These are phyloP conservation scores for Xerocomus spinulosus DNA, from an alignment of 768 basidiomycete species.

Conservation along the genomic window DNA sequence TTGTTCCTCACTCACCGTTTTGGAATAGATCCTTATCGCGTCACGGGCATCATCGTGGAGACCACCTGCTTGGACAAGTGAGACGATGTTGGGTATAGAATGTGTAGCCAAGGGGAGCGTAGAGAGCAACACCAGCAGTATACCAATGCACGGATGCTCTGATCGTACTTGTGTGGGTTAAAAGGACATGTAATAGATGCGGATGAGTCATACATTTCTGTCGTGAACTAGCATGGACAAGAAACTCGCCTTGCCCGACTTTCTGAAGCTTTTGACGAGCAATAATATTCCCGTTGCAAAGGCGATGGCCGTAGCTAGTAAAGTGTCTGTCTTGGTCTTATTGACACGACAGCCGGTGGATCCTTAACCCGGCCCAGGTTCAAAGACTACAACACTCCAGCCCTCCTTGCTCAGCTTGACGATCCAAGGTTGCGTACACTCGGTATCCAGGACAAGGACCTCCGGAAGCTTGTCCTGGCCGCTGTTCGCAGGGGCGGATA, in stretches of 20 bases:
- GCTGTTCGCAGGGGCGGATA: slow-evolving; percentile 67
- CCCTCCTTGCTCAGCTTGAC: slow-evolving; percentile 52
- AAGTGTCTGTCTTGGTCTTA: slow-evolving; percentile 46
- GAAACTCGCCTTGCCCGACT: slow-evolving; percentile 60
- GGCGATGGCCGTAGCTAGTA: slow-evolving; percentile 66
- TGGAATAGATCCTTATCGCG: slow-evolving; percentile 79
- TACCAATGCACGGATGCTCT: slow-evolving; percentile 14
- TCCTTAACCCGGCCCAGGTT: slow-evolving; percentile 46
- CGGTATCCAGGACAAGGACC: slow-evolving; percentile 62
- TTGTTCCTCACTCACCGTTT: slow-evolving; percentile 4
- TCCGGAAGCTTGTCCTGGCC: slow-evolving; percentile 53
- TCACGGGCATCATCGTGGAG: slow-evolving; percentile 85
- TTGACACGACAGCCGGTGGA: not conserved
- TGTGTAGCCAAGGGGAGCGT: slow-evolving; percentile 2
- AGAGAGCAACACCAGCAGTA: slow-evolving; percentile 17
- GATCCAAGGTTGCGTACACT: slow-evolving; percentile 53
- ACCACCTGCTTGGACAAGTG: slow-evolving; percentile 73
- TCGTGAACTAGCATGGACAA: slow-evolving; percentile 15
- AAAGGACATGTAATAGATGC: not conserved
- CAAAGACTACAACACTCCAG: slow-evolving; percentile 61
- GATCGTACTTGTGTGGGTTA: slow-evolving; percentile 10
- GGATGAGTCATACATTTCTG: not conserved
- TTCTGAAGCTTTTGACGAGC: slow-evolving; percentile 60
- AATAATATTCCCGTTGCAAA: slow-evolving; percentile 55
- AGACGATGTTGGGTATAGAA: slow-evolving; percentile 12